Base-by-base conservation (phyloP, 2,329 filamentous ascomycete genomes). In the Emmonsiellopsis sp. region DNA sequence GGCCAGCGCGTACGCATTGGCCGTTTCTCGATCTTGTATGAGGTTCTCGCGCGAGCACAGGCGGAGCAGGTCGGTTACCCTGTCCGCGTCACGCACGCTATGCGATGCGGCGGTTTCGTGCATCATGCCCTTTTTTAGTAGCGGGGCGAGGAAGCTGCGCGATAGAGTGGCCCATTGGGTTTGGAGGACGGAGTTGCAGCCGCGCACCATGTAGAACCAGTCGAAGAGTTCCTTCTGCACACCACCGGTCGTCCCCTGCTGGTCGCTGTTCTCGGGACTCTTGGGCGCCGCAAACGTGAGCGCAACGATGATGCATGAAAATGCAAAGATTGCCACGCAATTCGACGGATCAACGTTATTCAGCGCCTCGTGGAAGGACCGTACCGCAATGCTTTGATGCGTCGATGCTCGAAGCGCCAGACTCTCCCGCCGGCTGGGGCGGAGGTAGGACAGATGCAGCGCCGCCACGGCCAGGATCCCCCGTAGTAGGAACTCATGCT, bases 401-500 rank as follows among this genome's bases (percentile, higher is more conserved):
- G 58, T 58, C 7, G 61, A 58, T 13, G 63, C 63, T n/a, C 60
- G 59, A 26, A 65, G 38, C 5, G 58, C 58, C 34, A 63, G 61
- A 26, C 59, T 53, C 13, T 60, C 61, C 41, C 54, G 61, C 40
- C 56, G 56, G n/a, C 58, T 52, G 6, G 62, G 62, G 44, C 67
- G 61, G 1, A 73, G 61, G 47, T 66, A 63, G 38, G 62, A 63
- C 5, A 71, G 58, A 51, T 73, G 71, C 10, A 72, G 61, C 13
- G 70, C 70, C 9, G 68, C 63, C 9, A 72, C 62, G 16, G 70
- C 68, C 8, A 73, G 63, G 30, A 70, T 60, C 30, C 64, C 65
- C 45, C 70, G 62, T 11, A 73, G 66, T 15, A 73, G 64, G 46
- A 70, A 72, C 16, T 68, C 63, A 56, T 71, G 66, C 31, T 67